Base-by-base conservation (phyloP, 805 yeast genomes). In the Wickerhamia fluorescens region DNA sequence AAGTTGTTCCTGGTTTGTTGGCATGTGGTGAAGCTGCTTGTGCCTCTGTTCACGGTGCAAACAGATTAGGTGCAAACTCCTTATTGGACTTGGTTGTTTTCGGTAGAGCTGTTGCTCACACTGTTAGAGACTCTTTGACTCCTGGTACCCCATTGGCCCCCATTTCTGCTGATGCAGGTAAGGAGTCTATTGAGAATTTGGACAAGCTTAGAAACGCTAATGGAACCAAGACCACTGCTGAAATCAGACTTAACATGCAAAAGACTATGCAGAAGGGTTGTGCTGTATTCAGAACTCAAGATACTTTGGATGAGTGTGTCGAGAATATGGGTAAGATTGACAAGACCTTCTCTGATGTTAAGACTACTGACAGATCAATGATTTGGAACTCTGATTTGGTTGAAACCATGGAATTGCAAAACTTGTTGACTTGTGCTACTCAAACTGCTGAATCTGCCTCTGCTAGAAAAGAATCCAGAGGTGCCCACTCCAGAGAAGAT, bases 11-110 rank as follows among this genome's bases (percentile, higher is more conserved):
- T 51, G 98, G 98, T 52, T 72, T 89, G 46, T 73, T 75, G 58
- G 96, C 98, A 10, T 87, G 96, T 70, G 98, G 98, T 73, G 98
- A 89, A 71, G 88, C 94, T 43, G 98, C 96, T 25, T 89, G 96
- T 75, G 97, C 95, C 39, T 87, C 96, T 20, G 98, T 89, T 36
- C 98, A 89, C 58, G 98, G 98, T 67, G 98, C 98, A 40, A 89
- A 89, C 75, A 87, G 98, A 73, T 73, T 89, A 46, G 98, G 98
- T 62, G 98, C 98, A 44, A 89, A 89, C 76, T 92, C 98, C 7
- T 70, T 89, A 49, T 76, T 89, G 51, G 98, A 89, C 66, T 70
- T 89, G 59, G 98, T 89, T 40, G 97, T 89, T 41, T 89, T 89
- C 52, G 98, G 98, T 53, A 85, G 98, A 71, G 97, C 97, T 44